These are phyloP conservation scores for Phlebopus sp. DNA, from an alignment of 1,284 basidiomycete species.

Conservation along the genomic window DNA sequence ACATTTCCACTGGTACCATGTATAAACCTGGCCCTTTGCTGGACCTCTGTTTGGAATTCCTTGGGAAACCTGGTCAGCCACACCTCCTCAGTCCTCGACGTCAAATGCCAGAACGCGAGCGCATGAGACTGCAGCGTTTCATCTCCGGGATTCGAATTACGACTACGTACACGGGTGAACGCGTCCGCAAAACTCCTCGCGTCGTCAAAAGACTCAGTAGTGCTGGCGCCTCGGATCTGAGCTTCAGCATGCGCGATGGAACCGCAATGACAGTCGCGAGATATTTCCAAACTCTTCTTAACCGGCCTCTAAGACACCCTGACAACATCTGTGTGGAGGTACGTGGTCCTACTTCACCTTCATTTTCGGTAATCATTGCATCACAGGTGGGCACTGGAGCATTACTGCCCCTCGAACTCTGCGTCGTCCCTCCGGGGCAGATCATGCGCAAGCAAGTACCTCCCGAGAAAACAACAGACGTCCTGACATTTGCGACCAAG, in stretches of 20 bases:
- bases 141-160: conserved; percentile 55
- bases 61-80: conserved; percentile 40
- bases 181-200: conserved; percentile 40
- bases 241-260: conserved; percentile 56
- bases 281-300: conserved; percentile 54
- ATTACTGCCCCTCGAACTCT: conserved; percentile 66
- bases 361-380: background rate
- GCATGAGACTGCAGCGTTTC: conserved; percentile 59
- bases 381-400: conserved; percentile 62
- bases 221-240: conserved; percentile 47
- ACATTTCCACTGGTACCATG: conserved; percentile 76
- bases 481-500: conserved; percentile 72
- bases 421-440: conserved; percentile 62
- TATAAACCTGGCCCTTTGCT: conserved; percentile 55
- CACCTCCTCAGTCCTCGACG: conserved; percentile 40
- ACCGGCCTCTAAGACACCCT: conserved; percentile 52
- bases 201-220: conserved; percentile 55
- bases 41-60: conserved; percentile 54
- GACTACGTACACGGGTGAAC: conserved; percentile 39
- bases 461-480: conserved; percentile 59
- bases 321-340: conserved; percentile 66
- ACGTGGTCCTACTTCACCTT: conserved; percentile 10
- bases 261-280: conserved; percentile 53
- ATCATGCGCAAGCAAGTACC: conserved; percentile 74
- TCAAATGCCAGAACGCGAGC: conserved; percentile 56